Evolutionary conservation across 176 grass and related monocot species (phyloP).

Genomic region (Tillandsia leiboldiana): DNA sequence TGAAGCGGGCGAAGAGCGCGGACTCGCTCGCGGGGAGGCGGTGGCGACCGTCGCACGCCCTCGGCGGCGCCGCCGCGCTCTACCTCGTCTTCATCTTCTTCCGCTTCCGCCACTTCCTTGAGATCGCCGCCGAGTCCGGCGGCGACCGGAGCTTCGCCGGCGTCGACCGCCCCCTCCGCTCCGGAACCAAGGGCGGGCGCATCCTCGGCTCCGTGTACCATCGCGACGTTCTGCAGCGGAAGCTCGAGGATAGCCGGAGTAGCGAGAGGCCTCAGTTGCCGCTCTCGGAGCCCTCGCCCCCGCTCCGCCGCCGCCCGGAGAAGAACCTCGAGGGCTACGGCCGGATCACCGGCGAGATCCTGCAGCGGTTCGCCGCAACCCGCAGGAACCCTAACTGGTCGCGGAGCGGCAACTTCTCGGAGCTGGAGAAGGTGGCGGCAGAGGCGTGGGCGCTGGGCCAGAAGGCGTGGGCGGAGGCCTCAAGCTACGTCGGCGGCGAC

Average conservation of each 20-base stretch:
- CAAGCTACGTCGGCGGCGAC: constrained; percentile 25
- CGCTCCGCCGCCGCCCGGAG: constrained; percentile 13
- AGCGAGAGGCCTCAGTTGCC: background rate
- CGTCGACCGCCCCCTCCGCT: background rate
- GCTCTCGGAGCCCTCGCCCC: background rate
- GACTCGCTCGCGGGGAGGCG: constrained; percentile 1
- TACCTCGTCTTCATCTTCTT: constrained; percentile 56
- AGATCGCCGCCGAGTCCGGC: background rate
- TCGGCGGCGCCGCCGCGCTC: constrained; percentile 20
- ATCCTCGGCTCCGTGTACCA: background rate
- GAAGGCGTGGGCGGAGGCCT: constrained; percentile 56
- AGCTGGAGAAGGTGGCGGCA: constrained; percentile 56
- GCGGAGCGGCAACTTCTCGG: constrained; percentile 47
- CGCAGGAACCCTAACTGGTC: constrained; percentile 21
- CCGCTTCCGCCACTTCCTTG: constrained; percentile 38
- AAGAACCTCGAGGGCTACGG: constrained; percentile 30
- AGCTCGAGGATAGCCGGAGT: constrained; percentile 12
- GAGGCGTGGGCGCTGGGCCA: constrained; percentile 63
- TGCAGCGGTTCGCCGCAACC: constrained; percentile 21
- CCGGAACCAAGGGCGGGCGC: background rate
- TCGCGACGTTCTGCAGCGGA: background rate
- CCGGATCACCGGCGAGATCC: constrained; percentile 58
- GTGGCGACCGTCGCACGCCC: background rate
- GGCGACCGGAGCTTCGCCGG: constrained; percentile 7
- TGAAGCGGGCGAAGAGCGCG: constrained; percentile 41